Base-by-base conservation (phyloP, 1,284 basidiomycete genomes). In the Singerocomus inundabilis region DNA sequence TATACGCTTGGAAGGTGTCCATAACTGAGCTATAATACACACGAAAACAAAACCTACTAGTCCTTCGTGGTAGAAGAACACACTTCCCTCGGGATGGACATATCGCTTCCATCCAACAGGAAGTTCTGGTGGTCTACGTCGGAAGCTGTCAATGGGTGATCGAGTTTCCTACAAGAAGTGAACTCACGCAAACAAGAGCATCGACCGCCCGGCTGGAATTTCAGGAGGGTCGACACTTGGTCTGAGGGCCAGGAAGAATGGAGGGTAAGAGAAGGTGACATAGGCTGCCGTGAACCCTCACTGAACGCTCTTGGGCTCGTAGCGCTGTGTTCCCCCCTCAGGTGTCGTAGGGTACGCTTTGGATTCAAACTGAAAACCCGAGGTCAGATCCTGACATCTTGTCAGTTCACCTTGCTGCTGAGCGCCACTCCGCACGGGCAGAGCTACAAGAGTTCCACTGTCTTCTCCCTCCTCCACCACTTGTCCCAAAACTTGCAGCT, bases 31-130 rank as follows among this genome's bases (percentile, higher is more conserved):
- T n/a, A 1, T 7, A 15, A 28, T 26, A 8, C 24, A 16, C 26
- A 4, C 2, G 7, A n/a, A 37, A 41, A 26, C 38, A 15, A 36
- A 42, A 26, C 58, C 3, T 30, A 60, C 58, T 2, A 55, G 34
- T 56, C 15, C 24, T 30, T 55, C 40, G 21, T 49, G 48, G 21
- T 54, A 49, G 37, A 54, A 60, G 6, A 54, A 11, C 5, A 45
- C 26, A 10, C 28, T 41, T n/a, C 57, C 57, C 45, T 62, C 57
- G 3, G 57, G 60, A 33, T 62, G 57, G 24, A 59, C 30, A 33
- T 44, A n/a, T 10, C 52, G 30, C 11, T 24, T 42, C 61, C 49
- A 53, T 31, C 31, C 42, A 9, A 33, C n/a, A 12, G 45, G 40
- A 29, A 45, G 48, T n/a, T 3, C 12, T 1, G 46, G 46, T 18